Evolutionary conservation across 2,329 filamentous ascomycete genomes (phyloP).

Genomic region (Canariomyces notabilis): DNA sequence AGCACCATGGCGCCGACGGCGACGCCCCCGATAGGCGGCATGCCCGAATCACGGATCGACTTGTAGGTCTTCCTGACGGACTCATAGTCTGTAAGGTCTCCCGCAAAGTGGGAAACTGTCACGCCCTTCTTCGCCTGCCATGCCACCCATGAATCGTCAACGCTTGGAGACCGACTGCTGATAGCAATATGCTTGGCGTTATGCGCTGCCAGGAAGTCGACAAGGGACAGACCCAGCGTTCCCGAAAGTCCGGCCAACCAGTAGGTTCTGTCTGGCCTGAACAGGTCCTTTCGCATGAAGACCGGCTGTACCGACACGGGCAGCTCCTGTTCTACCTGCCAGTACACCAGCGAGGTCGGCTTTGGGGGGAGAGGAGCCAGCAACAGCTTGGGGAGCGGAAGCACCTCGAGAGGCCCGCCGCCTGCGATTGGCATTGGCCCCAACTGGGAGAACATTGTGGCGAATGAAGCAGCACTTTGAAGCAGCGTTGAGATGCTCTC

Average conservation of each 20-base stretch:
- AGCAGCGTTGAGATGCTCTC: too few species aligned
- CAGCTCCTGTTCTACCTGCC: too few species aligned
- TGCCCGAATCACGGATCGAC: background rate
- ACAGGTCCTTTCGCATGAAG: too few species aligned
- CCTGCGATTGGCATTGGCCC: too few species aligned
- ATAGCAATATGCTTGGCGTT: constrained; percentile 30
- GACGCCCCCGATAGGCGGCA: constrained; percentile 34
- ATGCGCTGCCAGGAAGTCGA: constrained; percentile 29
- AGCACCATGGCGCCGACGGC: constrained; percentile 37
- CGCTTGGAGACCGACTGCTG: constrained; percentile 30
- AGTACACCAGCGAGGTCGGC: too few species aligned
- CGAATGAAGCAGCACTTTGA: too few species aligned
- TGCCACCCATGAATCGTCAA: constrained; percentile 23
- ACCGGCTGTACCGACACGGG: too few species aligned
- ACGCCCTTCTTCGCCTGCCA: constrained; percentile 14
- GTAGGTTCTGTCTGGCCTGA: constrained; percentile 25
- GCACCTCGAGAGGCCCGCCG: too few species aligned
- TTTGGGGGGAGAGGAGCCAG: too few species aligned
- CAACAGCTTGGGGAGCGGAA: too few species aligned
- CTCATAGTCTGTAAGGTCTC: constrained; percentile 12
- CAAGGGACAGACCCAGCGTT: constrained; percentile 28
- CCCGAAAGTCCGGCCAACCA: constrained; percentile 28
- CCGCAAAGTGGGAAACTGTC: background rate
- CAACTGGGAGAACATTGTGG: too few species aligned
- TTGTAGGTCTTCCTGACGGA: background rate